Percentiles rank a stretch among this genome's conserved stretches.
These are phyloP conservation scores for Plectosphaerella cucumerina DNA, from an alignment of 2,329 filamentous ascomycete genomes.

Conservation along the genomic window DNA sequence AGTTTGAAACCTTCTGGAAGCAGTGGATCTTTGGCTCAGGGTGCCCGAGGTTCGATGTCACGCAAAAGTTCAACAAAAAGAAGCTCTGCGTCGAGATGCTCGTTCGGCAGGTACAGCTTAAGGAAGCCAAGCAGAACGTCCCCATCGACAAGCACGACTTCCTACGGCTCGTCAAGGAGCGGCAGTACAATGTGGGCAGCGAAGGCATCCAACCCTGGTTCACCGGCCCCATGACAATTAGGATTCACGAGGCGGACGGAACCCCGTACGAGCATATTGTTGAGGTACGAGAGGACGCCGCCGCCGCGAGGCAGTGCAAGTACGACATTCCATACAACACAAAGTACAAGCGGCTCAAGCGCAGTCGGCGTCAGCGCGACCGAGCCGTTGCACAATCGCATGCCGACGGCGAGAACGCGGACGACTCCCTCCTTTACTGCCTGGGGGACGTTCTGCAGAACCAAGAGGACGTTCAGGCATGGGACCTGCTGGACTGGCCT, in stretches of 20 bases:
- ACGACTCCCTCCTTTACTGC: slow-evolving; percentile 84
- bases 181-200: slow-evolving; percentile 63
- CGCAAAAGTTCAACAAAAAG: slow-evolving; percentile 95
- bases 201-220: slow-evolving; percentile 75
- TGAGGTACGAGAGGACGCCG: slow-evolving; percentile 82
- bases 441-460: slow-evolving; percentile 85
- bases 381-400: slow-evolving; percentile 55
- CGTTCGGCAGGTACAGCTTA: slow-evolving; percentile 70
- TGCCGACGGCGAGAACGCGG: slow-evolving; percentile 53
- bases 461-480: slow-evolving; percentile 75
- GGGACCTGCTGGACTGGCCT: slow-evolving; percentile 86
- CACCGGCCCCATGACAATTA: slow-evolving; percentile 93
- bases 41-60: slow-evolving; percentile 82
- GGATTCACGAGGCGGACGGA: slow-evolving; percentile 96
- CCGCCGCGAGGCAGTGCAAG: slow-evolving; percentile 58
- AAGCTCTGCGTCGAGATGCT: slow-evolving; percentile 90
- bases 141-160: slow-evolving; percentile 60
- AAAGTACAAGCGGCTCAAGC: slow-evolving; percentile 95
- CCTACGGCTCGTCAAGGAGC: slow-evolving; percentile 79
- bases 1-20: slow-evolving; percentile 84
- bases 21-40: slow-evolving; percentile 91
- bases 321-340: slow-evolving; percentile 98
- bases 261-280: slow-evolving; percentile 98
- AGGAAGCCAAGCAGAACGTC: slow-evolving; percentile 27
- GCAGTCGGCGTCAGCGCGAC: slow-evolving; percentile 48